A percentile compares a stretch with the other conserved stretches of the same genome.
Conservation (phyloP, 495 filamentous ascomycete genomes). For the Hyaloscypha variabilis region DNA sequence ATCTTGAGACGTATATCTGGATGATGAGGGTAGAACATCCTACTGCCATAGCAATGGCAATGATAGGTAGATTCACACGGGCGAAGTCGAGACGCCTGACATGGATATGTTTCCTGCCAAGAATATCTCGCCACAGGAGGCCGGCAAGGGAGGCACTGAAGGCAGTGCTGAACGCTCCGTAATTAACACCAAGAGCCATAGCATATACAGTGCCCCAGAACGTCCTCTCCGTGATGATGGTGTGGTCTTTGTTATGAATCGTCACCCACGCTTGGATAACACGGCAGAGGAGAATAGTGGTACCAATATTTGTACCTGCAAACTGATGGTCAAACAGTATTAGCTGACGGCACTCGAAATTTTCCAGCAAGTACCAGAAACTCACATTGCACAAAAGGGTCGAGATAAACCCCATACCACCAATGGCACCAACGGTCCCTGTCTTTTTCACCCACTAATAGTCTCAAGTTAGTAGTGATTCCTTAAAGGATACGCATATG, state of each 20-base stretch:
- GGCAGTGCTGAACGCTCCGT: slow-evolving; percentile 66
- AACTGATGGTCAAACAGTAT: slow-evolving; percentile 53
- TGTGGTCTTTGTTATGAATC: slow-evolving; percentile 45
- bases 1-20: slow-evolving; percentile 57
- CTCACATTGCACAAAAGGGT: slow-evolving; percentile 70
- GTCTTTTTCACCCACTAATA: slow-evolving; percentile 58
- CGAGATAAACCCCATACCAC: slow-evolving; percentile 69
- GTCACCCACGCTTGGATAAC: slow-evolving; percentile 64
- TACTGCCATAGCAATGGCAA: slow-evolving; percentile 65
- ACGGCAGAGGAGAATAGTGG: slow-evolving; percentile 66
- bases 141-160: slow-evolving; percentile 69
- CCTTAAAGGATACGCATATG: background rate
- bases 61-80: slow-evolving; percentile 65
- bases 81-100: slow-evolving; percentile 62
- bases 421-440: slow-evolving; percentile 62
- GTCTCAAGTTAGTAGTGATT: background rate
- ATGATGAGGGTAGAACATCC: slow-evolving; percentile 60
- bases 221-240: slow-evolving; percentile 44
- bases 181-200: slow-evolving; percentile 71
- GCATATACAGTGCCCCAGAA: slow-evolving; percentile 70
- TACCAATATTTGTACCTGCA: slow-evolving; percentile 71
- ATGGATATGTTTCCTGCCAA: slow-evolving; percentile 62
- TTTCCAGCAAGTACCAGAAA: slow-evolving; percentile 21
- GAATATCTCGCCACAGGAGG: slow-evolving; percentile 67
- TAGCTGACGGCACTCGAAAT: slow-evolving; percentile 15